A percentile compares a stretch with the other conserved stretches of the same genome.
Evolutionary conservation across 352 stramenopile genomes (phyloP).

Genomic region (Pythium aquatile): DNA sequence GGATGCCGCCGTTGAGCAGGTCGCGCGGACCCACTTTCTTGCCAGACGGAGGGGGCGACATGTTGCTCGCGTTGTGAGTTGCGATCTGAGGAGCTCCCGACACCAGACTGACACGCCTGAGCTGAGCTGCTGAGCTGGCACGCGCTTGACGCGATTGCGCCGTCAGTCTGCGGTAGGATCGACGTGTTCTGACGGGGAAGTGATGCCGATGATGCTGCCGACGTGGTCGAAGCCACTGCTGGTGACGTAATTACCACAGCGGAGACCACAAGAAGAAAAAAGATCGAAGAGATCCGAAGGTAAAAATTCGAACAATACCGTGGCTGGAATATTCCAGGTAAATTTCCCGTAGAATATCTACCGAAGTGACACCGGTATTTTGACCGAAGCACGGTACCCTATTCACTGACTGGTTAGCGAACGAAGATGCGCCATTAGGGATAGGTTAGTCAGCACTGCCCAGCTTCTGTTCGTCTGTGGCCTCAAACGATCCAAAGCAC

Average conservation of each 20-base stretch:
- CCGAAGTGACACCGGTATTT: background rate
- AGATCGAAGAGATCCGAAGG: slow-evolving; percentile 20
- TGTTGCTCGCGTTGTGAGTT: slow-evolving; percentile 6
- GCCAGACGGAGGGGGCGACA: slow-evolving; percentile 58
- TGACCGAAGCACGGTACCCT: background rate
- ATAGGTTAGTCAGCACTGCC: background rate
- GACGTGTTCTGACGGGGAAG: slow-evolving; percentile 18
- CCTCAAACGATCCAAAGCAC: slow-evolving; percentile 9
- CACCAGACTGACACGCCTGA: background rate
- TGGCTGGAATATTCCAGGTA: background rate
- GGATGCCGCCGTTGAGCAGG: slow-evolving; percentile 75
- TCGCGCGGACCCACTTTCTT: slow-evolving; percentile 84
- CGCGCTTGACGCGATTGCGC: slow-evolving; percentile 1
- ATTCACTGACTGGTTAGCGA: background rate
- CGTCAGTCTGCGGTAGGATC: background rate
- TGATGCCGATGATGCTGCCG: slow-evolving; percentile 20
- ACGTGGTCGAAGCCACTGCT: slow-evolving; percentile 15
- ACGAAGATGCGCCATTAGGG: slow-evolving; percentile 2
- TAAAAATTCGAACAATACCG: slow-evolving; percentile 1
- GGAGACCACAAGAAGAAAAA: slow-evolving; percentile 15
- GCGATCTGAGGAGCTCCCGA: background rate
- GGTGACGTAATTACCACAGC: slow-evolving; percentile 23
- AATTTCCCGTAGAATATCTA: background rate
- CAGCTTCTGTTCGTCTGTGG: slow-evolving; percentile 8
- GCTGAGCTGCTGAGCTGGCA: background rate